Conservation (phyloP, 352 stramenopile genomes). For the Hyphochytrium catenoides region DNA sequence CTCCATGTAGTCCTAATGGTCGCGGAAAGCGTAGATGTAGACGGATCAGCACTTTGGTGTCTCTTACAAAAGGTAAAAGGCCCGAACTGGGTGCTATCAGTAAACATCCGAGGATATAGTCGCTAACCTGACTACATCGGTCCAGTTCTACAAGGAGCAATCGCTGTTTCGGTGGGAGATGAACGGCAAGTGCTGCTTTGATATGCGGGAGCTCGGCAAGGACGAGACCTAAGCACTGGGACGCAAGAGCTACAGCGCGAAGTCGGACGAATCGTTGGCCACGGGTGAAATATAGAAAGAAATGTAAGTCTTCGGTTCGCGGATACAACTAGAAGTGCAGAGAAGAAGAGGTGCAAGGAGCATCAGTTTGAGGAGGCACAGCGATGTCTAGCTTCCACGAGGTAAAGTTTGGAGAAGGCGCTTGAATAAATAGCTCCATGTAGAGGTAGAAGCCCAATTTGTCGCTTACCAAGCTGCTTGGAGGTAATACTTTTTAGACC, state of each 20-base stretch:
- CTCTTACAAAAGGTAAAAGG: too few relatives aligned
- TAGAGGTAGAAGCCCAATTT: not conserved
- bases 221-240: conserved; percentile 79
- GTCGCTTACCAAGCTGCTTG: conserved; percentile 56
- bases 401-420: conserved; percentile 40
- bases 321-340: too few relatives aligned
- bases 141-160: conserved; percentile 86
- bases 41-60: too few relatives aligned
- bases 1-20: conserved; percentile 80
- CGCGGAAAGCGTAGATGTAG: too few relatives aligned
- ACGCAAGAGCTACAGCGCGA: conserved; percentile 71
- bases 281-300: conserved; percentile 83
- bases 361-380: too few relatives aligned
- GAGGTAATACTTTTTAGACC: conserved; percentile 87
- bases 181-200: conserved; percentile 75
- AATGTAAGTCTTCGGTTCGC: too few relatives aligned
- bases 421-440: not conserved
- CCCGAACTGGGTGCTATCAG: too few relatives aligned
- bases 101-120: too few relatives aligned
- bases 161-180: conserved; percentile 83
- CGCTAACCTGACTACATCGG: too few relatives aligned
- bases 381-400: conserved; percentile 84
- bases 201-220: conserved; percentile 82
- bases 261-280: too few relatives aligned
- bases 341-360: too few relatives aligned